Evolutionary conservation across 129 eudicot genomes (phyloP).

Genomic region (Arctium lappa): DNA sequence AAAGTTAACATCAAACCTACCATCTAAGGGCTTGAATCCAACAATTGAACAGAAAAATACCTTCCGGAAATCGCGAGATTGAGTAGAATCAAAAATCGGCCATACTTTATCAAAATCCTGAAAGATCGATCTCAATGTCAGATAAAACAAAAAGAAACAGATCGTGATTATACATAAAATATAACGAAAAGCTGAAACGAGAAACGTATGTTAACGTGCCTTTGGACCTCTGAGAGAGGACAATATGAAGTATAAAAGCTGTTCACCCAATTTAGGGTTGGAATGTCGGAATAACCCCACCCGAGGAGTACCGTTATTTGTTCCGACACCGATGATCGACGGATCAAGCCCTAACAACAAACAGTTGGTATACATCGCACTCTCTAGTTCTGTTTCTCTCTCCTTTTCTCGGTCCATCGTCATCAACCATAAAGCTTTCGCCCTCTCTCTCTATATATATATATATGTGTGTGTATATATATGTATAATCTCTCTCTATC

Average conservation of each 20-base stretch:
- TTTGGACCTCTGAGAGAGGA: slow-evolving; percentile 93
- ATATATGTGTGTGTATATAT: background rate
- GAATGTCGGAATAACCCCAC: slow-evolving; percentile 98
- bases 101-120: slow-evolving; percentile 93
- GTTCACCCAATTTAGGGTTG: slow-evolving; percentile 97
- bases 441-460: slow-evolving; percentile 7
- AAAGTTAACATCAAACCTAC: slow-evolving; percentile 12
- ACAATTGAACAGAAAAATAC: slow-evolving; percentile 25
- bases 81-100: slow-evolving; percentile 94
- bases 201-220: slow-evolving; percentile 6
- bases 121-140: slow-evolving; percentile 31
- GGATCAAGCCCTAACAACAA: slow-evolving; percentile 94
- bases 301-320: slow-evolving; percentile 71
- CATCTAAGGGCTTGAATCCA: background rate
- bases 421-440: slow-evolving; percentile 43
- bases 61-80: slow-evolving; percentile 95
- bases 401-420: slow-evolving; percentile 99
- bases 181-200: slow-evolving; percentile 1
- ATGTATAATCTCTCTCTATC: slow-evolving; percentile 13
- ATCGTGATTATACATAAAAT: slow-evolving; percentile 12
- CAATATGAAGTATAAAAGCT: slow-evolving; percentile 86
- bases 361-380: slow-evolving; percentile 98
- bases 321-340: slow-evolving; percentile 67
- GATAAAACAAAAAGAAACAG: slow-evolving; percentile 12
- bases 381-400: slow-evolving; percentile 94